Percentiles rank a stretch among this genome's conserved stretches.
Evolutionary conservation across 1,139 yeast genomes (phyloP).

Genomic region (Yamadazyma atmosphaerica): DNA sequence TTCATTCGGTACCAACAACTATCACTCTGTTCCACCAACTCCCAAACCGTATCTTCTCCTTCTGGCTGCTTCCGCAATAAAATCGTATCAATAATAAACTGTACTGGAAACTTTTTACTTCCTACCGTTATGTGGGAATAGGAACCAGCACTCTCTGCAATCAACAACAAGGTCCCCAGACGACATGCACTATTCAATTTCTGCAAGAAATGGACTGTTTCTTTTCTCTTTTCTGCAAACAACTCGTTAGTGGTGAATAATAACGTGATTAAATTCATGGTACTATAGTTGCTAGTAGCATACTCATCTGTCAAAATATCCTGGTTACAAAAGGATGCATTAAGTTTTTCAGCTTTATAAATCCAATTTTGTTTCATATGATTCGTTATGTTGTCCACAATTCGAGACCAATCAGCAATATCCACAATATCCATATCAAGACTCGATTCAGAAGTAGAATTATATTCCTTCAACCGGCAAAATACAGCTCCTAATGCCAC

Average conservation of each 20-base stretch:
- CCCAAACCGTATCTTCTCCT: conserved; percentile 56
- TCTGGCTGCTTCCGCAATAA: conserved; percentile 52
- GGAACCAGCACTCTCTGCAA: conserved; percentile 89
- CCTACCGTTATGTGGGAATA: conserved; percentile 81
- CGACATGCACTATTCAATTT: conserved; percentile 46
- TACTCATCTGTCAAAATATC: conserved; percentile 42
- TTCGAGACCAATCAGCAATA: conserved; percentile 73
- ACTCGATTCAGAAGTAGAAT: conserved; percentile 30
- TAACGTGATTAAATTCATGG: conserved; percentile 56
- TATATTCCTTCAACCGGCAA: conserved; percentile 45
- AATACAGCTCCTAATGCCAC: conserved; percentile 68
- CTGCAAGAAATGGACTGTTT: conserved; percentile 62
- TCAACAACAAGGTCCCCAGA: conserved; percentile 58
- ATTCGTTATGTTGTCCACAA: conserved; percentile 44
- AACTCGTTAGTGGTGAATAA: conserved; percentile 87
- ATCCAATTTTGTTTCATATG: conserved; percentile 55
- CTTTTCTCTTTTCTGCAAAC: conserved; percentile 65
- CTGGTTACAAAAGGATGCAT: conserved; percentile 46
- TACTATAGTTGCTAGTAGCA: conserved; percentile 13
- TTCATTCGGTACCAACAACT: conserved; percentile 79
- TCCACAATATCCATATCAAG: conserved; percentile 61
- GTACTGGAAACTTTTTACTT: conserved; percentile 74
- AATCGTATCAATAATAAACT: conserved; percentile 73
- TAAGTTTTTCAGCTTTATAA: conserved; percentile 37
- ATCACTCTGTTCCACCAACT: conserved; percentile 61